phyloP scores from a whole-genome alignment of 2,329 filamentous ascomycete genomes.

The Pyrenophora graminea region DNA sequence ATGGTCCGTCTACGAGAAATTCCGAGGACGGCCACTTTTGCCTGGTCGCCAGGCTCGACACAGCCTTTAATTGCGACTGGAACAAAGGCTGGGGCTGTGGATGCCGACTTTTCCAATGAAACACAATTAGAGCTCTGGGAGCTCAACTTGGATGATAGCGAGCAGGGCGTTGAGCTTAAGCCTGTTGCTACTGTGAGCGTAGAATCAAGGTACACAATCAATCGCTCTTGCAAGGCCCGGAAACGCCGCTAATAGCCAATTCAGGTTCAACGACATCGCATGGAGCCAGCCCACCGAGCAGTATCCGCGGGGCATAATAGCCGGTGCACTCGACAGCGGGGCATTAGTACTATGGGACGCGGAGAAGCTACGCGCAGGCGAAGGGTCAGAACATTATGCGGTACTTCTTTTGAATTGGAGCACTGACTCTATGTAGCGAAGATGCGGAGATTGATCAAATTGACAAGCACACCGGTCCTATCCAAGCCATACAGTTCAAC shows the following conservation, averaged over 20 bases:
- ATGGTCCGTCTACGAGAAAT: conserved; percentile 99
- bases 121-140: conserved; percentile 97
- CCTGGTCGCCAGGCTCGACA: conserved; percentile 84
- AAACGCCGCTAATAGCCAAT: conserved; percentile 26
- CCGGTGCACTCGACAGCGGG: conserved; percentile 92
- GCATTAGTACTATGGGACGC: conserved; percentile 94
- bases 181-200: conserved; percentile 82
- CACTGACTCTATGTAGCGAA: conserved; percentile 56
- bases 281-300: conserved; percentile 85
- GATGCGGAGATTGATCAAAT: conserved; percentile 86
- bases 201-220: conserved; percentile 74
- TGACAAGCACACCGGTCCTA: conserved; percentile 86
- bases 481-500: conserved; percentile 97
- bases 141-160: conserved; percentile 75
- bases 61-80: conserved; percentile 88
- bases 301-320: conserved; percentile 84
- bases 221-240: not conserved
- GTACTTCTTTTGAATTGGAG: conserved; percentile 52
- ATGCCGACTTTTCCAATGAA: conserved; percentile 96
- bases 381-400: conserved; percentile 49
- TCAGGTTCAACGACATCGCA: conserved; percentile 93
- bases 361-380: conserved; percentile 62
- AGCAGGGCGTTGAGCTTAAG: conserved; percentile 80
- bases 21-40: conserved; percentile 92
- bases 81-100: conserved; percentile 91